These are phyloP conservation scores for Globisporangium lucens DNA, from an alignment of 352 stramenopile species.

Conservation along the genomic window DNA sequence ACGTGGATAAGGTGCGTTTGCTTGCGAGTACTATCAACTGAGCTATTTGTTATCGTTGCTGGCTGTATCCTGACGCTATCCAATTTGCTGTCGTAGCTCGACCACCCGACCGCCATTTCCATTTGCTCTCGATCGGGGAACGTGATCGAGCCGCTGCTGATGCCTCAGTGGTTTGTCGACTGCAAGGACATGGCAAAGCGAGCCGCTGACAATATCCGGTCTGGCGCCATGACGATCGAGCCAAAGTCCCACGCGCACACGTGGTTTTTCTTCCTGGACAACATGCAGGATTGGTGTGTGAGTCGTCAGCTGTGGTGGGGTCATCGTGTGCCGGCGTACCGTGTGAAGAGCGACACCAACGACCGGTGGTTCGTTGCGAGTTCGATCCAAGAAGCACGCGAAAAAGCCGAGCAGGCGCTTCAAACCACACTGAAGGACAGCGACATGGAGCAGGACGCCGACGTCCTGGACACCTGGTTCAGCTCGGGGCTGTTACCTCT, in stretches of 20 bases:
- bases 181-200: slow-evolving; percentile 92
- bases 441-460: slow-evolving; percentile 94
- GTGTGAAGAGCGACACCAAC: slow-evolving; percentile 45
- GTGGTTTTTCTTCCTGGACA: slow-evolving; percentile 98
- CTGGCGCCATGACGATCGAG: slow-evolving; percentile 93
- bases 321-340: slow-evolving; percentile 98
- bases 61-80: background rate
- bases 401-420: slow-evolving; percentile 86
- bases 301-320: slow-evolving; percentile 99
- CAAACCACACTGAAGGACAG: slow-evolving; percentile 67
- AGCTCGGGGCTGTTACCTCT: slow-evolving; percentile 96
- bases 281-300: slow-evolving; percentile 99
- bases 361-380: slow-evolving; percentile 95
- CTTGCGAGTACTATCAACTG: slow-evolving; percentile 19
- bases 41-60: background rate
- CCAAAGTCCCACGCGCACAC: slow-evolving; percentile 91
- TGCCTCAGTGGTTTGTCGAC: slow-evolving; percentile 98
- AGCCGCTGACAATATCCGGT: slow-evolving; percentile 93
- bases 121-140: slow-evolving; percentile 98
- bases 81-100: slow-evolving; percentile 27
- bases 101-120: slow-evolving; percentile 84
- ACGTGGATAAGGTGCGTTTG: slow-evolving; percentile 91
- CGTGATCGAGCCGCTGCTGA: slow-evolving; percentile 98
- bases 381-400: slow-evolving; percentile 87
- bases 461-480: slow-evolving; percentile 99